Conservation (phyloP, 2,329 filamentous ascomycete species). For the Aspergillus cejpii region DNA sequence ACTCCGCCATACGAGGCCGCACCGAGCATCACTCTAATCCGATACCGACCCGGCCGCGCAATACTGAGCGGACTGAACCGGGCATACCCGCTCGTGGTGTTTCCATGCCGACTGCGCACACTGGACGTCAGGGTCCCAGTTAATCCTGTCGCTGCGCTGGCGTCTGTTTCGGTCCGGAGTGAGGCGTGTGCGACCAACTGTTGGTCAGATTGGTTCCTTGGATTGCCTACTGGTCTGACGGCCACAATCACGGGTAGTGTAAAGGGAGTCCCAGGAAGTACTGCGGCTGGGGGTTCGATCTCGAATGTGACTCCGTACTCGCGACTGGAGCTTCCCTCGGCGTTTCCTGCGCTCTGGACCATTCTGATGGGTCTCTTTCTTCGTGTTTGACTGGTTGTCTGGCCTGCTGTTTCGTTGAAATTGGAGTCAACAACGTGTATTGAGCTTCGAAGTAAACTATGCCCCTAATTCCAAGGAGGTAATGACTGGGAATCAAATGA, state of each 20-base stretch:
- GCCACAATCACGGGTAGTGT: constrained; percentile 29
- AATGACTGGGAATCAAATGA: no score
- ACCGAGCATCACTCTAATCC: constrained; percentile 28
- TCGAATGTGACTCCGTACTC: constrained; percentile 30
- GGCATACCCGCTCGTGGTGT: constrained; percentile 27
- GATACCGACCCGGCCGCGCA: constrained; percentile 25
- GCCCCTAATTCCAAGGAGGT: no score
- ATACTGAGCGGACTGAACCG: constrained; percentile 25
- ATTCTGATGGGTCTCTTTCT: constrained; percentile 13
- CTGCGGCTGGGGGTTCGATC: constrained; percentile 23
- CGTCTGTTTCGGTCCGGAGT: constrained; percentile 24
- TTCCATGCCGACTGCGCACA: constrained; percentile 28
- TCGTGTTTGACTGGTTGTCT: no score
- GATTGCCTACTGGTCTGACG: constrained; percentile 24
- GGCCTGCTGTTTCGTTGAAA: no score
- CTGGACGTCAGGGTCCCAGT: constrained; percentile 28
- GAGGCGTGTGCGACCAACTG: constrained; percentile 26
- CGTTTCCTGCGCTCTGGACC: constrained; percentile 9
- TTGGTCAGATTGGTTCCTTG: constrained; percentile 18
- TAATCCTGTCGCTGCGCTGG: constrained; percentile 17
- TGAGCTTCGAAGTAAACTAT: neutral
- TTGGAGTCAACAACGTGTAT: no score
- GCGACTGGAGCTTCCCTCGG: constrained; percentile 16
- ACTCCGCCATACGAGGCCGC: constrained; percentile 25
- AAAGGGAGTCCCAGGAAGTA: constrained; percentile 23